Base-by-base conservation (phyloP, 176 grass and related monocot genomes). In the Avena atlantica region DNA sequence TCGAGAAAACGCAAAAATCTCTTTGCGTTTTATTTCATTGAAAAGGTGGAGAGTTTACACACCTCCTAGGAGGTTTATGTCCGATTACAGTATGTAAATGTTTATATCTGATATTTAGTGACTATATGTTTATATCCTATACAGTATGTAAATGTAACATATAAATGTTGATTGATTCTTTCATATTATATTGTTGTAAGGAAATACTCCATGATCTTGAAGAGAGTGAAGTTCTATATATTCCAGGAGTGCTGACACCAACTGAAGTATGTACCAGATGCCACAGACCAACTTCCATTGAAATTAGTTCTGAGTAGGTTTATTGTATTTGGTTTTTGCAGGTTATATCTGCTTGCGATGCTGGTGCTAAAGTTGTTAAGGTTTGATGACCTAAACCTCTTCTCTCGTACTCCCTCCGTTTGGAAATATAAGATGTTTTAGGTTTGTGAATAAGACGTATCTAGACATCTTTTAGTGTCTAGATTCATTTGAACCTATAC, bases 221-320 rank as follows among this genome's bases (percentile, higher is more conserved):
- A 65, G 81, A 78, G 49, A 95, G 81, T 56, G 80, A 91, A 79
- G 86, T 95, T 83, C 84, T 95, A 24, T 98, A 94, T 85, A 98
- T 95, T 81, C 96, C 96, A 61, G 96, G 96, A 89, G 96, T 90
- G 24, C 76, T 95, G 79, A 98, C 96, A 63, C 91, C 96, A 81
- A 98, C 91, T 78, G 96, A 98, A 88, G 96, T 95, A 88, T 74
- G 80, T 85, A 89, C 55, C 6, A 84, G 27, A 59, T 91, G 63
- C 64, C 48, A 84, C 14, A 17, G 87, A 37, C 27, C 11, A 69
- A 63, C 21, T 84, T 63, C 37, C 37, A 40, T 78, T 17, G 12
- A 44, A 72, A 64, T 76, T 76, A 86, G 12, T 44, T 56, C 31
- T 65, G 7, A 51, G 21, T 64, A 83, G 9, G 47, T 91, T 76